Percentiles rank a stretch among this genome's conserved stretches.
Conservation (phyloP, 768 basidiomycete species). For the Sporobolomyces phaffii region DNA sequence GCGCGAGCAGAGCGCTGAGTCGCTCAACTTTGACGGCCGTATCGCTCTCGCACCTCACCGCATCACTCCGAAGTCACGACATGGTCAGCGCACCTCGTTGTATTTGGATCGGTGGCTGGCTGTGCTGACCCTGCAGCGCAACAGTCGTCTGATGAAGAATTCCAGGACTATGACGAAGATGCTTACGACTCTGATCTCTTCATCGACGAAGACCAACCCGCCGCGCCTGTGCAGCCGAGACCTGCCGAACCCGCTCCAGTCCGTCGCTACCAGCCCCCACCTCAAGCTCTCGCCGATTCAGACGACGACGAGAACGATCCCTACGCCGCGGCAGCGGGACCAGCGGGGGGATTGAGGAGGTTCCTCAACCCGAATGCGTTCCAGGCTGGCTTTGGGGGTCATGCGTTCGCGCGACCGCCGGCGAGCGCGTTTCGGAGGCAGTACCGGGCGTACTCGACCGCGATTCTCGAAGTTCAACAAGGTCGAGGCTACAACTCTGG, state of each 20-base stretch:
- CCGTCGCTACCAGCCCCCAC: constrained; percentile 24
- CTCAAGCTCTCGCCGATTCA: constrained; percentile 15
- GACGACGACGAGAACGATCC: constrained; percentile 18
- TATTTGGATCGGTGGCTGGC: too few species aligned
- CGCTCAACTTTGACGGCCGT: too few species aligned
- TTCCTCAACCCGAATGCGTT: constrained; percentile 36
- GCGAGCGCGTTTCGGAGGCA: constrained; percentile 82
- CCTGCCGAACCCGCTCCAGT: constrained; percentile 18
- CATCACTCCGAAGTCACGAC: too few species aligned
- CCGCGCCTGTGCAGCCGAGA: neutral
- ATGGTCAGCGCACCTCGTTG: neutral
- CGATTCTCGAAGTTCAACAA: constrained; percentile 42
- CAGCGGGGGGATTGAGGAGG: constrained; percentile 9
- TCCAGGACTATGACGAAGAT: constrained; percentile 35
- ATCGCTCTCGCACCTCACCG: neutral
- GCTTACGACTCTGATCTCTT: constrained; percentile 31
- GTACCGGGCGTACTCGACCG: constrained; percentile 57
- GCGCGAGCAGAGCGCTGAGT: too few species aligned
- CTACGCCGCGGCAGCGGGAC: constrained; percentile 4
- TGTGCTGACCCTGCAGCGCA: too few species aligned
- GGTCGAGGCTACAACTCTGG: constrained; percentile 45
- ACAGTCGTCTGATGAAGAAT: constrained; percentile 33
- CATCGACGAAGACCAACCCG: constrained; percentile 29
- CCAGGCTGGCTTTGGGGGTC: constrained; percentile 39
- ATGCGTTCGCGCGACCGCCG: constrained; percentile 45